Evolutionary conservation across 1,284 basidiomycete species (phyloP).

Genomic region (Neonothopanus nambi): DNA sequence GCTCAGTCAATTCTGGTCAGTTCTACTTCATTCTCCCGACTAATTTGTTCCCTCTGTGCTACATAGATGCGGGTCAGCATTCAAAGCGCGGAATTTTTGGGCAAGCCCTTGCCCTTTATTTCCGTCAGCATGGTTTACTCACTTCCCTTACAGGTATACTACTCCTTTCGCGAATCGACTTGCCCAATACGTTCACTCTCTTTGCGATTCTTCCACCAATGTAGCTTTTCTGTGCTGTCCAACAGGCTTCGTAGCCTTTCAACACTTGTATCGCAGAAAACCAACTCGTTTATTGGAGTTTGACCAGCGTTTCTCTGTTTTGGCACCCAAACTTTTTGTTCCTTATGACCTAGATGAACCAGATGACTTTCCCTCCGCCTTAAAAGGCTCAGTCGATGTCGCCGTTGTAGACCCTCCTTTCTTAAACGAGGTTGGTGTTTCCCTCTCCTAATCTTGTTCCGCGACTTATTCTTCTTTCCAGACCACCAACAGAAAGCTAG

Average conservation of each 20-base stretch:
- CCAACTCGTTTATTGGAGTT: conserved; percentile 38
- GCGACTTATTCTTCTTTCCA: conserved; percentile 16
- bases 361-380: conserved; percentile 32
- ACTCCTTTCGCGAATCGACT: conserved; percentile 38
- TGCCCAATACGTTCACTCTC: conserved; percentile 30
- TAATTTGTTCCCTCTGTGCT: neutral
- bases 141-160: conserved; percentile 35
- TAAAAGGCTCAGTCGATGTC: conserved; percentile 35
- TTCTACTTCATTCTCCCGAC: conserved; percentile 8
- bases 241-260: conserved; percentile 45
- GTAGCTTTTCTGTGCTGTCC: conserved; percentile 46
- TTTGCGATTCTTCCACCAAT: conserved; percentile 33
- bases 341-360: conserved; percentile 44
- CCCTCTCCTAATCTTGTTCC: neutral
- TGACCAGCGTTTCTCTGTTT: conserved; percentile 40
- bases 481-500: conserved; percentile 39
- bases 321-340: conserved; percentile 37
- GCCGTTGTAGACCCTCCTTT: conserved; percentile 44
- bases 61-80: neutral
- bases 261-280: conserved; percentile 34
- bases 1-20: conserved; percentile 49
- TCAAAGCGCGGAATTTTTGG: neutral
- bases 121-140: neutral
- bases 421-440: conserved; percentile 39
- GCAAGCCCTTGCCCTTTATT: conserved; percentile 1